Evolutionary conservation across 352 stramenopile genomes (phyloP), one percentile per base, ranked within the genome.

Genomic region (Globisporangium canariense): DNA sequence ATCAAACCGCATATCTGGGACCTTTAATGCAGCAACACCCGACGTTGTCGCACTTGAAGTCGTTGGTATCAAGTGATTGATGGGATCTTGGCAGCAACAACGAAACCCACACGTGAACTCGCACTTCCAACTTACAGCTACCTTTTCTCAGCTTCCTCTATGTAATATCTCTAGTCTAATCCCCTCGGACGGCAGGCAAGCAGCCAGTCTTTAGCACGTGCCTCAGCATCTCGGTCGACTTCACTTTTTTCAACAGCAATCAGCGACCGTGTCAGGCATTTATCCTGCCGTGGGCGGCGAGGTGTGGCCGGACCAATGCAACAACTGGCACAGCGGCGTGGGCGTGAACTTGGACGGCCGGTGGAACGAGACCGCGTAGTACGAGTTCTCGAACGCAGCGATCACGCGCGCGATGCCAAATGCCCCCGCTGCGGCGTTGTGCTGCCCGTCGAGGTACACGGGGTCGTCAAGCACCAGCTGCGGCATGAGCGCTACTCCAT

Each of bases 381-480:
- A 93, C 3, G 81, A 81, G 68, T 93, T 89, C 67, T 95, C 86
- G 56, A 95, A 70, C n/a, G 85, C 86, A 0, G 84, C 62, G 30
- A 93, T 86, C 30, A 93, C 85, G 30, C 86, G 86, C 34, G 83
- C 84, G 28, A 94, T 85, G 18, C 79, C 84, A 54, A 92, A 93
- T 11, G 86, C 80, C 2, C 86, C 83, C 0, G 86, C 86, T 5
- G 81, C 86, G 2, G 80, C 84, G 51, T 95, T 95, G 66, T 92
- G 83, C 50, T 91, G 82, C 20, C 86, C 83, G 43, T 90, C 81
- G 38, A 69, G 70, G 64, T 93, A 87, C 57, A 93, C 81, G 0
- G 86, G 86, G 45, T 95, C 86, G 61, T 95, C 86, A 38, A 95
- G 85, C 53, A 95, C 82, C 40, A 95, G 79, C 68, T 90, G 84